Base-by-base conservation (phyloP, 2,329 filamentous ascomycete species). In the Fusarium drepaniforme region DNA sequence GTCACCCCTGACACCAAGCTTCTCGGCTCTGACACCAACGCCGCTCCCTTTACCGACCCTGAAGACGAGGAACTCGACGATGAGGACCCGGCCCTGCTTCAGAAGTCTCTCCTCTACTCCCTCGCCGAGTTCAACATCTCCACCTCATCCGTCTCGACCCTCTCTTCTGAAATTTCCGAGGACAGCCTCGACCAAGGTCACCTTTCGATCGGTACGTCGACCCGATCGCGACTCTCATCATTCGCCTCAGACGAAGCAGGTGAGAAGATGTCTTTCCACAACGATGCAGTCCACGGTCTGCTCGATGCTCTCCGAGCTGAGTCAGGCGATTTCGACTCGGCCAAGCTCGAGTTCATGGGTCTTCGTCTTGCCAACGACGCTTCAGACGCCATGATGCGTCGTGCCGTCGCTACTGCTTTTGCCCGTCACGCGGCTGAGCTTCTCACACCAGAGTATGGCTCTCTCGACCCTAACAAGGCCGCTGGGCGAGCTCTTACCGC, bases 351-450 rank as follows among this genome's bases (percentile, higher is more conserved):
- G 82, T 93, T 99, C 73, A 97, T 96, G 86, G 94, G 95, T 57
- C 88, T 98, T n/a, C 93, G 96, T 13, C 94, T 99, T 82, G 93
- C 93, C 65, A 94, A 94, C 79, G 95, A 98, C 79, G 97, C 97
- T 3, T 96, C 95, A 1, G 96, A 98, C 80, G 90, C 93, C 75
- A 93, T 97, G 82, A 94, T 98, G 79, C 94, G 96, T 53, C 92
- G 93, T 38, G 95, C 97, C 18, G 92, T 98, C 28, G 94, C 94
- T 3, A 91, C 93, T 3, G 94, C 96, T 1, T 96, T 98, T 81
- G 93, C 94, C 78, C 94, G 94, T 79, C 93, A 93, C 67, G 93
- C 96, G 56, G 89, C 91, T 8, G 93, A 95, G 81, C 88, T 98
- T 28, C 81, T 87, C 72, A 85, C 85, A 65, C 86, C 84, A 15